Conservation (phyloP, 371 early-diverging fungal genomes). For the Haplosporangium sp. region DNA sequence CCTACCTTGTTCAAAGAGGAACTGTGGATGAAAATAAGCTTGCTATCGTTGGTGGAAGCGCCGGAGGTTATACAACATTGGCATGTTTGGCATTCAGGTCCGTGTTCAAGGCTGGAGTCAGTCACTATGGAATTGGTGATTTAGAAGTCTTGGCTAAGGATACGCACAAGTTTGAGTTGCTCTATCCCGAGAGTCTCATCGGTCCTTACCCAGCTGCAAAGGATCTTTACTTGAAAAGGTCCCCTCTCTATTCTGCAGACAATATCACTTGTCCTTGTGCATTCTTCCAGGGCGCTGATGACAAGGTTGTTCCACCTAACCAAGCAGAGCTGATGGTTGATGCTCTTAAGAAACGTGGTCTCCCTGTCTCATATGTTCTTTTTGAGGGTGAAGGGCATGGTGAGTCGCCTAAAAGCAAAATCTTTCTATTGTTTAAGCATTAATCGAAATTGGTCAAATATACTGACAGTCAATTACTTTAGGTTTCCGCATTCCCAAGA, state of each 20-base stretch:
- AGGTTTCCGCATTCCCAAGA: slow-evolving; percentile 53
- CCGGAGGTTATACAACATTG: slow-evolving; percentile 79
- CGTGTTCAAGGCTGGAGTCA: slow-evolving; percentile 80
- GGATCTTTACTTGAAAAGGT: slow-evolving; percentile 67
- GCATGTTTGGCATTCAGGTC: slow-evolving; percentile 76
- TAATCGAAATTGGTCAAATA: too few species aligned
- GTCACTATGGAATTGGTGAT: slow-evolving; percentile 78
- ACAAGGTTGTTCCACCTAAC: slow-evolving; percentile 82
- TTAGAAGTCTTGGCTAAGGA: slow-evolving; percentile 73
- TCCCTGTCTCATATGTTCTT: slow-evolving; percentile 74
- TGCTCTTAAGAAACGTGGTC: slow-evolving; percentile 68
- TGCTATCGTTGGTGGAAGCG: slow-evolving; percentile 77
- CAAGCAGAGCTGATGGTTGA: slow-evolving; percentile 82
- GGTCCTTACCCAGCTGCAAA: slow-evolving; percentile 73
- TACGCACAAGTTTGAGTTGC: slow-evolving; percentile 84
- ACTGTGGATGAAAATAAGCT: slow-evolving; percentile 70
- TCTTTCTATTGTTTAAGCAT: too few species aligned
- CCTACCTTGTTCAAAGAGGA: slow-evolving; percentile 68
- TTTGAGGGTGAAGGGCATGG: slow-evolving; percentile 83
- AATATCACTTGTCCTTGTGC: slow-evolving; percentile 74
- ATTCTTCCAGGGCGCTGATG: slow-evolving; percentile 83
- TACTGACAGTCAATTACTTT: neutral
- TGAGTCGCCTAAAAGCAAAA: slow-evolving; percentile 1
- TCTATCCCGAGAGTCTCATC: slow-evolving; percentile 70
- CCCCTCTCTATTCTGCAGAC: slow-evolving; percentile 70